Conservation (phyloP, 176 grass and related monocot genomes). For the Raddia guianensis region DNA sequence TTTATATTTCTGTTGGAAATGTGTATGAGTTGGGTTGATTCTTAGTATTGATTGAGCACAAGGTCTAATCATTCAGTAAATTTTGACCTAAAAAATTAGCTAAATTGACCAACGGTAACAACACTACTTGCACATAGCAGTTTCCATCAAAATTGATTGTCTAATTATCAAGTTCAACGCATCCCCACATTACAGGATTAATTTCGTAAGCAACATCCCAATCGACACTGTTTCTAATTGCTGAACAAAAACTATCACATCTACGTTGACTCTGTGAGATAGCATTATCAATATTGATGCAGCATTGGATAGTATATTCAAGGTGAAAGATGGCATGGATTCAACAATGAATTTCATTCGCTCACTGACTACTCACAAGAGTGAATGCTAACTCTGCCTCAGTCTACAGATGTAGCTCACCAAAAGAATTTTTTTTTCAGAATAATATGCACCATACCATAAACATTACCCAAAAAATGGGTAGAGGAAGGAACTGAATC, state of each 20-base stretch:
- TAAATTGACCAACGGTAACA: not conserved
- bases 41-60: not conserved
- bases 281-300: not conserved
- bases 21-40: not conserved
- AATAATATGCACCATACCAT: not conserved
- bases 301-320: not conserved
- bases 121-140: not conserved
- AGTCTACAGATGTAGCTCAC: not conserved
- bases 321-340: not conserved
- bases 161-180: not conserved
- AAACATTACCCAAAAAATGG: not conserved
- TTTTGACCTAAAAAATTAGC: not conserved
- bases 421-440: not conserved
- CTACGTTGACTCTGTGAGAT: too few species aligned
- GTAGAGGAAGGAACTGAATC: not conserved
- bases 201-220: not conserved
- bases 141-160: not conserved
- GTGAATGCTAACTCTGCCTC: not conserved
- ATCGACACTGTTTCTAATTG: not conserved
- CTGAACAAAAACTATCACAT: not conserved
- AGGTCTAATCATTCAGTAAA: not conserved
- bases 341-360: not conserved
- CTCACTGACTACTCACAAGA: not conserved
- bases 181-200: not conserved
- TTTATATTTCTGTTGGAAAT: not conserved